Percentiles rank a stretch among this genome's conserved stretches.
These are phyloP conservation scores for Colletotrichum abscissum DNA, from an alignment of 2,329 filamentous ascomycete species.

Conservation along the genomic window DNA sequence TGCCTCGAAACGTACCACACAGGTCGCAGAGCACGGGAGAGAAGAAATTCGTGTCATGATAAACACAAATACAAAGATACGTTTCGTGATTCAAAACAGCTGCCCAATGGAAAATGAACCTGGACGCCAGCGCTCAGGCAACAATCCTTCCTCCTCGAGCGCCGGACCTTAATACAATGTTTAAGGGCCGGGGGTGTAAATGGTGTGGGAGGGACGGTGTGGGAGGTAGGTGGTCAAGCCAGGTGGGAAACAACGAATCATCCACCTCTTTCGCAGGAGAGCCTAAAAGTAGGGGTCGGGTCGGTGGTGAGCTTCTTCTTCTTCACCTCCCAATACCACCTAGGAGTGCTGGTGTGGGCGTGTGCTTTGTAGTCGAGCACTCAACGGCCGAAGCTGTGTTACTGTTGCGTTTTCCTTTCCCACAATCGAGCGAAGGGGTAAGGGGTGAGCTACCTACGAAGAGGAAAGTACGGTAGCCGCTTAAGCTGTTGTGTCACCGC, in stretches of 20 bases:
- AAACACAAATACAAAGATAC: neutral
- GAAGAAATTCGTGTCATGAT: neutral
- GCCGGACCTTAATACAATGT: neutral
- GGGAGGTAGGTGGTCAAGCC: neutral
- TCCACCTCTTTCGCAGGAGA: neutral
- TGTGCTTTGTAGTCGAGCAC: neutral
- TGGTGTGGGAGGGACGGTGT: neutral
- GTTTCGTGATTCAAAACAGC: neutral
- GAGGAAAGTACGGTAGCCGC: neutral
- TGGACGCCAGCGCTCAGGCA: neutral
- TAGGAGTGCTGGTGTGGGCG: neutral
- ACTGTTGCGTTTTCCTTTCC: neutral
- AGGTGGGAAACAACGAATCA: neutral
- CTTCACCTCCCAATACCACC: neutral
- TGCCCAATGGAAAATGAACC: neutral
- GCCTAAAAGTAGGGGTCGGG: neutral
- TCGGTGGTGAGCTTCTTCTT: neutral
- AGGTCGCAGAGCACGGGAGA: neutral
- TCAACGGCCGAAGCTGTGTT: neutral
- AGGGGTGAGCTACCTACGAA: too few species aligned
- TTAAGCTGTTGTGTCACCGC: slow-evolving; percentile 17
- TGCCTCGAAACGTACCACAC: neutral
- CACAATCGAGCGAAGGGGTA: slow-evolving; percentile 9
- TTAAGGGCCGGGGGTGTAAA: neutral
- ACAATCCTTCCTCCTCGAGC: neutral